Percentiles rank a stretch among this genome's conserved stretches.
Evolutionary conservation across 1,284 basidiomycete species (phyloP).

Genomic region (Trichosporon coremiiforme): DNA sequence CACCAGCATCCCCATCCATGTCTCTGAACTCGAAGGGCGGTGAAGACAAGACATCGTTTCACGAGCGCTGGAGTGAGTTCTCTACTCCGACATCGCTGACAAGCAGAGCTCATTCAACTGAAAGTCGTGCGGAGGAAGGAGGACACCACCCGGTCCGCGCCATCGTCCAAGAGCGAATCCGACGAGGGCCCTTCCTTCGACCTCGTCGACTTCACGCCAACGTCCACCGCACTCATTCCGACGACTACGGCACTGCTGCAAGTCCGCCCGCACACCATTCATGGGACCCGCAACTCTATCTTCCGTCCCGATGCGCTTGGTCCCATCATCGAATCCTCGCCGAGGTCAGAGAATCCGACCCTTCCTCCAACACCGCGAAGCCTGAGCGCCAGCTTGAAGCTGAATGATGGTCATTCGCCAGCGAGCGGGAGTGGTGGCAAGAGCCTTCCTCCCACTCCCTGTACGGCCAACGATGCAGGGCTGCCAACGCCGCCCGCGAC

Average conservation of each 20-base stretch:
- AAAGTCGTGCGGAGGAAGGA: neutral
- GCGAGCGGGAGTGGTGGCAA: neutral
- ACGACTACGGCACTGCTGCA: neutral
- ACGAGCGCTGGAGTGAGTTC: neutral
- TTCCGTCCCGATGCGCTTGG: neutral
- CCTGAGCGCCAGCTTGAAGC: neutral
- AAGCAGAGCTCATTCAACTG: neutral
- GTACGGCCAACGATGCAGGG: too few relatives aligned
- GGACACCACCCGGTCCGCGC: neutral
- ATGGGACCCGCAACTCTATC: neutral
- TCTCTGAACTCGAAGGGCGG: neutral
- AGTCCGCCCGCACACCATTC: neutral
- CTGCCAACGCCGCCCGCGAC: too few relatives aligned
- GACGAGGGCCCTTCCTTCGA: neutral
- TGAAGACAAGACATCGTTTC: neutral
- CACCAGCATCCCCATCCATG: neutral
- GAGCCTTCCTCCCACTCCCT: neutral
- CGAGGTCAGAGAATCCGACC: neutral
- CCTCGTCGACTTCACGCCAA: neutral
- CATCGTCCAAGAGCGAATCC: neutral
- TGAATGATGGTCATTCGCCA: neutral
- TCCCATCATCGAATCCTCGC: neutral
- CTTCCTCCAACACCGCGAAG: neutral
- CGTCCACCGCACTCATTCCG: too few relatives aligned
- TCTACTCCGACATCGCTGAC: neutral